These are phyloP conservation scores for Yarrowia sp. DNA, from an alignment of 805 yeast genomes.

Conservation along the genomic window DNA sequence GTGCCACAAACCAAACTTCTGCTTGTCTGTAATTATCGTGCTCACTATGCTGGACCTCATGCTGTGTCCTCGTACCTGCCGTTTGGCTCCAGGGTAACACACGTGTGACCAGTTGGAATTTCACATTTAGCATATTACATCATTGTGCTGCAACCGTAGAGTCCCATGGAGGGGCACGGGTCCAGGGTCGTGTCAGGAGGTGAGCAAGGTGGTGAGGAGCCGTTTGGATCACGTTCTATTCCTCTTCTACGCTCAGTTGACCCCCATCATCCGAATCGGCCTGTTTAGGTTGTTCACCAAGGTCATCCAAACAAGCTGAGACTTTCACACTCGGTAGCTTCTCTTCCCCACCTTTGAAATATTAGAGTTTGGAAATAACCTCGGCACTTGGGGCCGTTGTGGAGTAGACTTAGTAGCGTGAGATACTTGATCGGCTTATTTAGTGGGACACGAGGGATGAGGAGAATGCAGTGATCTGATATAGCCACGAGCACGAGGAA, in stretches of 20 bases:
- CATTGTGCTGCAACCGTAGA: neutral
- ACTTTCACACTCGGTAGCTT: slow-evolving; percentile 37
- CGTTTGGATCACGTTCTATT: too few relatives aligned
- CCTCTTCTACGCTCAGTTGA: too few relatives aligned
- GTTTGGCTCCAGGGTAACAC: slow-evolving; percentile 31
- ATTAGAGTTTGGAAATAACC: slow-evolving; percentile 30
- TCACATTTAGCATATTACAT: slow-evolving; percentile 5
- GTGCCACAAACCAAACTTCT: too few relatives aligned
- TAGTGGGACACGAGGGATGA: neutral
- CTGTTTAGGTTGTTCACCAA: slow-evolving; percentile 22
- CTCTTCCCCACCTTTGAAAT: slow-evolving; percentile 29
- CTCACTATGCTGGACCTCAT: too few relatives aligned
- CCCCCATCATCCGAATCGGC: slow-evolving; percentile 6
- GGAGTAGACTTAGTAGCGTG: slow-evolving; percentile 35
- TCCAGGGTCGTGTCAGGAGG: too few relatives aligned
- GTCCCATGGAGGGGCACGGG: neutral
- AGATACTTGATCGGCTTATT: slow-evolving; percentile 5
- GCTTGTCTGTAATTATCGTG: too few relatives aligned
- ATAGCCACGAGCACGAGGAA: too few relatives aligned
- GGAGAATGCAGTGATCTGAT: too few relatives aligned
- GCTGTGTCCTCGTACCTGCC: neutral
- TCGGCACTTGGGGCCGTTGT: slow-evolving; percentile 38
- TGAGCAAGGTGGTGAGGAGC: too few relatives aligned
- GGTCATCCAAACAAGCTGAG: slow-evolving; percentile 9
- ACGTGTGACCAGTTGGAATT: slow-evolving; percentile 12